Evolutionary conservation across 805 yeast species (phyloP), one percentile per base, ranked within the genome.

Genomic region (Brettanomyces nanus): DNA sequence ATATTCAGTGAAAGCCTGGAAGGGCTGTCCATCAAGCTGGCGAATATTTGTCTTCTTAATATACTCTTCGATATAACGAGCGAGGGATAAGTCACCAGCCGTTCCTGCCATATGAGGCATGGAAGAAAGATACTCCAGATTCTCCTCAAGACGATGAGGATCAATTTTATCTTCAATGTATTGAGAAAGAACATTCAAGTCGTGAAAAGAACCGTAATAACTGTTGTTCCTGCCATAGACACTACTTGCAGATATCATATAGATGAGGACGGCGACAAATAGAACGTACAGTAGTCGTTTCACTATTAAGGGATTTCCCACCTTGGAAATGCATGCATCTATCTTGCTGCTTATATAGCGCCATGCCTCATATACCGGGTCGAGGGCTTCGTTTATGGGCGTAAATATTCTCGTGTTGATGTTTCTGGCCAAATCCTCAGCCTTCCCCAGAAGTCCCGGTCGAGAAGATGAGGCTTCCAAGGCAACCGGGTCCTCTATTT

Each of bases 31-130:
- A 31, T 75, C 77, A 4, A 75, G 68, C 3, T 59, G 42, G 21
- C 63, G 60, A 17, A 87, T 43, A 2, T 84, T 83, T 44, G 77
- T 74, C 37, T 75, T 69, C 18, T 59, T 54, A 59, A 83, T 75
- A 35, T 73, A 72, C 19, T 71, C 71, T 42, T 74, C 67, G 13
- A 89, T 65, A 53, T 80, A 86, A 41, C 71, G 66, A 2, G 86
- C 79, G 27, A 87, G 60, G 0, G 90, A 71, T 42, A 76, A 58
- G 56, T 86, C 96, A 15, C 95, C 97, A 13, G 76, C 73, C 2
- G 97, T 80, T 3, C 97, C 97, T 0, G 96, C 77, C 45, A 81
- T 59, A 54, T 87, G 97, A 3, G 95, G 86, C 77, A 86, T 75
- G 6, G 83, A 72, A 20, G 89, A 77, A 19, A 86, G 53, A 49